These are phyloP conservation scores for Cyanidioschyzon merolae DNA, from an alignment of 23 red algal species.

Conservation along the genomic window DNA sequence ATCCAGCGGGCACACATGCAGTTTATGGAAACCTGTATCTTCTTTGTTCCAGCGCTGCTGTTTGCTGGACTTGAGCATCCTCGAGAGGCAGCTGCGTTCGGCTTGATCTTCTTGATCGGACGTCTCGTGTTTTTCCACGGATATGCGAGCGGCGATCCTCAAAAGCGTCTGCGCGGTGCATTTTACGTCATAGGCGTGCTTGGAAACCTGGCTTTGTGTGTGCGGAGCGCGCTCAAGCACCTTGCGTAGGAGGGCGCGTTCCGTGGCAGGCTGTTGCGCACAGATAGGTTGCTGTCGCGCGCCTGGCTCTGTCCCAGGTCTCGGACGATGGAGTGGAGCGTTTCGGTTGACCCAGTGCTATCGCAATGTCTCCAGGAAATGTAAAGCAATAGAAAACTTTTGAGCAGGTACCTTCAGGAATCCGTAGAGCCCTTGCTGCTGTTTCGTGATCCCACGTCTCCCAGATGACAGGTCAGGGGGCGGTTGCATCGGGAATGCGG, in stretches of 20 bases:
- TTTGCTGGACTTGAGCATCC: slow-evolving; percentile 1
- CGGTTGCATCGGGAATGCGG: too few species aligned
- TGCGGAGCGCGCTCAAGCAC: not conserved
- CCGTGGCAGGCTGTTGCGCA: too few species aligned
- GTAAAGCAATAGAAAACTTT: too few species aligned
- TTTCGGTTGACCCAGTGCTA: too few species aligned
- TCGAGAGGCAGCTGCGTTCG: not conserved
- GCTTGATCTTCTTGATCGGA: not conserved
- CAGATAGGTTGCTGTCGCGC: too few species aligned
- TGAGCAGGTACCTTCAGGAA: too few species aligned
- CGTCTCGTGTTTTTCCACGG: not conserved
- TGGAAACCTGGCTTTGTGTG: slow-evolving; percentile 1
- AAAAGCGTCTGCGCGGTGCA: not conserved
- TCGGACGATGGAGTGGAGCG: too few species aligned
- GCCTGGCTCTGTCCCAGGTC: too few species aligned
- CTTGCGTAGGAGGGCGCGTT: not conserved
- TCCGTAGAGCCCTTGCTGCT: too few species aligned
- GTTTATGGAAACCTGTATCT: slow-evolving; percentile 9
- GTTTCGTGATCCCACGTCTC: too few species aligned
- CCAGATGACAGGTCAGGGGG: too few species aligned
- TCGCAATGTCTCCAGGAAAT: too few species aligned
- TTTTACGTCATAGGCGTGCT: slow-evolving; percentile 9
- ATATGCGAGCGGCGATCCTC: slow-evolving; percentile 1
- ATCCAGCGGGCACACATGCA: slow-evolving; percentile 4
- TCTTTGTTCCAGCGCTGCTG: not conserved